phyloP scores from a whole-genome alignment of 1,139 yeast genomes.

The Diutina catenulata region DNA sequence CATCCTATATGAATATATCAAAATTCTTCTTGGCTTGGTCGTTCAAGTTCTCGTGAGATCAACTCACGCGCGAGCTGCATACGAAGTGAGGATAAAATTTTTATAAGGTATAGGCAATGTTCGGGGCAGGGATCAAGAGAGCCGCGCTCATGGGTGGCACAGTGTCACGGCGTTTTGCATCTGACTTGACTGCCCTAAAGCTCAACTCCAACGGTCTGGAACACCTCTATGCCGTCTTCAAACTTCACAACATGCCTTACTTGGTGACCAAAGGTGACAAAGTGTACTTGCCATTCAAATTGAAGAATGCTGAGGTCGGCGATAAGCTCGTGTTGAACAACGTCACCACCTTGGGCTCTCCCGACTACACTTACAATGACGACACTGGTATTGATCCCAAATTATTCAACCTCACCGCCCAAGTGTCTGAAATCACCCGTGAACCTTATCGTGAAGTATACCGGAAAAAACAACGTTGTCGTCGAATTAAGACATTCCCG shows the following conservation, averaged over 20 bases:
- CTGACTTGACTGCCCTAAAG: slow-evolving; percentile 39
- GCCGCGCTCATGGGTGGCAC: neutral
- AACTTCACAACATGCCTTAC: slow-evolving; percentile 75
- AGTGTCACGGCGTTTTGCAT: neutral
- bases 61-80: too few species aligned
- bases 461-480: slow-evolving; percentile 66
- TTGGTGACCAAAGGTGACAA: slow-evolving; percentile 87
- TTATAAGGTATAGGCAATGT: too few species aligned
- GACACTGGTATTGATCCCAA: slow-evolving; percentile 22
- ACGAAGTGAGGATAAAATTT: too few species aligned
- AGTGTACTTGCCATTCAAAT: slow-evolving; percentile 62
- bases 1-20: too few species aligned
- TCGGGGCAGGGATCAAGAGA: neutral
- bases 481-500: slow-evolving; percentile 70
- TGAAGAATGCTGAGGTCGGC: slow-evolving; percentile 72
- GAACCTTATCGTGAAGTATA: slow-evolving; percentile 54
- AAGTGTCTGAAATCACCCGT: slow-evolving; percentile 76
- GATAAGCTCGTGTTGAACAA: slow-evolving; percentile 62
- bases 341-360: slow-evolving; percentile 74
- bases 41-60: too few species aligned
- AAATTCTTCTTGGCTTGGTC: too few species aligned
- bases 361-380: slow-evolving; percentile 54
- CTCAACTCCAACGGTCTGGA: slow-evolving; percentile 40
- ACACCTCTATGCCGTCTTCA: slow-evolving; percentile 68
- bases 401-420: slow-evolving; percentile 57